Conservation (phyloP, 495 filamentous ascomycete species). For the Chaetomidium leptoderma region DNA sequence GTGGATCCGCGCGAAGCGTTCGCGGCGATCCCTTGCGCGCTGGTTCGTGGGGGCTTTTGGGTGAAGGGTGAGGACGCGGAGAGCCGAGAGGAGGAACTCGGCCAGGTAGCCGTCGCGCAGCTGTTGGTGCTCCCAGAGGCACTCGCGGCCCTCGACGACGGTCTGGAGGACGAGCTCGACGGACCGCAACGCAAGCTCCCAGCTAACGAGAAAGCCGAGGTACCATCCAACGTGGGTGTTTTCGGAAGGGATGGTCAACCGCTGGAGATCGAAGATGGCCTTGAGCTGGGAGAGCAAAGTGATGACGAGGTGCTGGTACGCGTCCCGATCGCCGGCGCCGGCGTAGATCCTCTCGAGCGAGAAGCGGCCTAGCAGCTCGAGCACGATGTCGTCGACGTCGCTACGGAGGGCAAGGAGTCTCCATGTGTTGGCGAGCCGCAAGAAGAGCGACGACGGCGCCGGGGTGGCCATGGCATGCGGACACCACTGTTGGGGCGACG, state of each 20-base stretch:
- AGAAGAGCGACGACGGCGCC: constrained; percentile 35
- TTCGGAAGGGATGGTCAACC: constrained; percentile 33
- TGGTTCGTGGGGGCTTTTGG: constrained; percentile 32
- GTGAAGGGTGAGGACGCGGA: constrained; percentile 35
- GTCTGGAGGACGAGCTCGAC: constrained; percentile 37
- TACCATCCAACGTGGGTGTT: constrained; percentile 33
- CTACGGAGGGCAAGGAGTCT: constrained; percentile 33
- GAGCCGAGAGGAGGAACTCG: constrained; percentile 34
- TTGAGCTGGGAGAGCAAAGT: constrained; percentile 26
- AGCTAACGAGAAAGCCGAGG: constrained; percentile 35
- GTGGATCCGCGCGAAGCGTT: constrained; percentile 36
- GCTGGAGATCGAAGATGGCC: constrained; percentile 35
- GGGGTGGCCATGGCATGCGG: constrained; percentile 29
- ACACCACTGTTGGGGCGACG: constrained; percentile 3
- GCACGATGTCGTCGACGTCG: constrained; percentile 36
- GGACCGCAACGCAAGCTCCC: constrained; percentile 36
- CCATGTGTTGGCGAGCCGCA: constrained; percentile 31
- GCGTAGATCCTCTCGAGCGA: constrained; percentile 39
- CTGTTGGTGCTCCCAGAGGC: constrained; percentile 28
- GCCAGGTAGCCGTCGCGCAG: constrained; percentile 36
- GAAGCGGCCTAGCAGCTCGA: constrained; percentile 38
- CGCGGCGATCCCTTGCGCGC: constrained; percentile 27
- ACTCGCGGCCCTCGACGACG: constrained; percentile 32
- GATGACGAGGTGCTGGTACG: constrained; percentile 32
- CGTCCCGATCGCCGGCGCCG: constrained; percentile 7